Base-by-base conservation (phyloP, 176 grass and related monocot species). In the Cenchrus fungigraminus region DNA sequence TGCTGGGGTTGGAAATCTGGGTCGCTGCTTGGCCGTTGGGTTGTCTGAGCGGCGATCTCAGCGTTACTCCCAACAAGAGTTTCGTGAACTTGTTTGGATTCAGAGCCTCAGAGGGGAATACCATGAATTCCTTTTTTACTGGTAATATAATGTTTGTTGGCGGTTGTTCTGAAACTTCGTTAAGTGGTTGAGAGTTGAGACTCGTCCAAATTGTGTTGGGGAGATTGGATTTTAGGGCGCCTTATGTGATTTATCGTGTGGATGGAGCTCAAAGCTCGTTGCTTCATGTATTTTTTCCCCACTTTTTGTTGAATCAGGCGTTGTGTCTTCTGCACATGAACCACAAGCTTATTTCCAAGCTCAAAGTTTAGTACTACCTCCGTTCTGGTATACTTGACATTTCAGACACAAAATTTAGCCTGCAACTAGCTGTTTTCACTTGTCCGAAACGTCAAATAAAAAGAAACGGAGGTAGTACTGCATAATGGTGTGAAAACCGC, bases 81-180 rank as follows among this genome's bases (percentile, higher is more conserved):
- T 32, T 32, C 29, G 8, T 68, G 74, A 42, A 43, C 19, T 43
- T 58, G 20, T 89, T 50, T 65, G 20, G 60, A 57, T 78, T 66
- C 73, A 19, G 25, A 12, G 51, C 47, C 65, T 66, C 73, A 19
- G 17, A 17, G 31, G 12, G 52, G 46, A 16, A 22, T 78, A 29
- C 8, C 4, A 69, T 32, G 14, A 54, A 9, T 60, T 60, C 57
- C 53, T 43, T 17, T 17, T 31, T 0, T 19, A 59, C 60, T 31
- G 16, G 8, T 44, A 16, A 37, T 37, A 37, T 37, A 58, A 61
- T 75, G 20, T 15, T 44, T 82, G 12, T 43, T 4, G 5, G 22
- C 12, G 6, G 20, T 19, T 73, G 29, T 78, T 78, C 34, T 43
- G 15, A 70, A 53, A 83, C 22, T 29, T 65, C 25, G 59, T 71